Evolutionary conservation across 1,139 yeast genomes (phyloP).

Genomic region (Saccharomycopsis hybrid): DNA sequence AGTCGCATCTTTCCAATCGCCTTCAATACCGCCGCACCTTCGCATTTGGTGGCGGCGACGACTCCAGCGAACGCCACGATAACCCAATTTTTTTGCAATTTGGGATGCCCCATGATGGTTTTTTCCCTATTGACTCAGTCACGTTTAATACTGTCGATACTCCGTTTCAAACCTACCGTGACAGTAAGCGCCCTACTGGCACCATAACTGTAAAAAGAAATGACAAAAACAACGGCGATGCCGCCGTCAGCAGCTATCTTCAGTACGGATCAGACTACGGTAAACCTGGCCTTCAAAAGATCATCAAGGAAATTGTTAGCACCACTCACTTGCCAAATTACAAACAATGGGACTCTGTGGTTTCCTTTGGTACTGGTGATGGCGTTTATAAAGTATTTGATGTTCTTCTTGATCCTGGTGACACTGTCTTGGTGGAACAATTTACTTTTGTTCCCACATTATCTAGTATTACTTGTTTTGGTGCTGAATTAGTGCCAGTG

Average conservation of each 20-base stretch:
- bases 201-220: neutral
- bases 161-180: conserved; percentile 33
- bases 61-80: conserved; percentile 7
- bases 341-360: conserved; percentile 48
- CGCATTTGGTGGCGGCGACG: too few species aligned
- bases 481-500: conserved; percentile 46
- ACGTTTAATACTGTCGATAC: conserved; percentile 39
- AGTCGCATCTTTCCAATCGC: too few species aligned
- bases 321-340: conserved; percentile 45
- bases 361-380: conserved; percentile 64
- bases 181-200: neutral
- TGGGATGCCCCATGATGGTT: conserved; percentile 54
- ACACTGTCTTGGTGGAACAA: conserved; percentile 56
- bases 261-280: conserved; percentile 46
- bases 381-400: conserved; percentile 56
- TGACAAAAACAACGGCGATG: conserved; percentile 21
- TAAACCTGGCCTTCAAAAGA: conserved; percentile 35
- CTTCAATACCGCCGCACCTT: too few species aligned
- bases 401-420: conserved; percentile 47
- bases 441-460: conserved; percentile 56
- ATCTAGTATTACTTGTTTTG: conserved; percentile 37
- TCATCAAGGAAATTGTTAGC: conserved; percentile 37
- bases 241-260: conserved; percentile 38
- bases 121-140: conserved; percentile 51
- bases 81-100: conserved; percentile 44